Evolutionary conservation across 208 protist genomes (phyloP), one percentile per base, ranked within the genome.

Genomic region (Leishmania amazonensis): DNA sequence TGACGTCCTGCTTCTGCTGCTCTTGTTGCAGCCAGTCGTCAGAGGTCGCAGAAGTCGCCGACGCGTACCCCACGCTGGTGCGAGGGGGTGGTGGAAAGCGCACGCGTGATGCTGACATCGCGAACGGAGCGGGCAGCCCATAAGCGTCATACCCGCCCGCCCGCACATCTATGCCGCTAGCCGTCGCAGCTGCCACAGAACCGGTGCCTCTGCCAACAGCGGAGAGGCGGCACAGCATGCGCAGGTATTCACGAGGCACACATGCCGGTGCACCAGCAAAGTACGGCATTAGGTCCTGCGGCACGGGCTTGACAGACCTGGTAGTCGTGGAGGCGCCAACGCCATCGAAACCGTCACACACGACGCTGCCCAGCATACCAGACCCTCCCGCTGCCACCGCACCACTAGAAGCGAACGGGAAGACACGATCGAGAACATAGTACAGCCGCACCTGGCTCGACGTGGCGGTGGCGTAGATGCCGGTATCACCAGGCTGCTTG

Each of bases 391-490:
- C 62, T 31, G 40, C 21, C 8, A 51, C 53, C 9, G 71, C 73
- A 13, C 65, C 62, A 38, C 65, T 24, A 6, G 70, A 76, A 5
- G 71, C 47, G 31, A 76, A 38, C 3, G 80, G 80, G 4, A 82
- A 70, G 31, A 87, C 81, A 64, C 80, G 74, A 35, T 86, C 77
- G 57, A 74, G 76, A 19, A 94, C 79, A 54, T 84, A 83, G 79
- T 94, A 95, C 28, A 93, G 65, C 8, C 75, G 78, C 28, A 94
- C 82, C 62, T 85, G 76, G 42, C 75, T 81, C 2, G 81, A 47
- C 47, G 85, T 92, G 19, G 92, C 90, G 4, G 90, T 95, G 49
- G 92, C 92, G 76, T 90, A 93, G 21, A 95, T 85, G 64, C 90
- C 89, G 24, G 87, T 91, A 57, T 93, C 87, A 24, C 90, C 90